Base-by-base conservation (phyloP, 495 filamentous ascomycete species). In the Baudoinia panamericana region DNA sequence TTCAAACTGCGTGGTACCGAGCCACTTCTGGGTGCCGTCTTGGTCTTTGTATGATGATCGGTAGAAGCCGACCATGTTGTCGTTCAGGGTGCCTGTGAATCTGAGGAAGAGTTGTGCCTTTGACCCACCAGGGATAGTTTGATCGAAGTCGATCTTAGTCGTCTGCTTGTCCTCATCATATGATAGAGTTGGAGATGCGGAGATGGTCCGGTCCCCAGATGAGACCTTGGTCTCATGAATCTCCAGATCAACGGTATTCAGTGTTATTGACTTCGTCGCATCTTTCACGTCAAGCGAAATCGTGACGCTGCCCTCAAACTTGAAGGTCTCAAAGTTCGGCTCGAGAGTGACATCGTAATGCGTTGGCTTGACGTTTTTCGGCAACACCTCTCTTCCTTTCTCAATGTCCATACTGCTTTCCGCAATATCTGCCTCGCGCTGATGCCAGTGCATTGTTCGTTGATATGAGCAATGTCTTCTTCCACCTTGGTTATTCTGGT, bases 171-270 rank as follows among this genome's bases (percentile, higher is more conserved):
- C 60, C 36, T 75, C 72, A 58, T 82, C 66, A 62, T 78, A 78
- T 4, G 66, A 58, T 19, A 80, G 35, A 11, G 64, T 53, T 4
- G 74, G 71, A 19, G 68, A 66, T 20, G 72, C 67, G 55, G 68
- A 65, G 41, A 78, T 69, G 67, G 56, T 31, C 10, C 64, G 62
- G 6, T 66, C 69, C 21, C 61, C 73, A 24, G 69, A 70, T 13
- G 59, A 65, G 51, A 97, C 62, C 31, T 70, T 73, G 47, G 80
- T 81, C 43, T 67, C 75, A 56, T 88, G 76, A 50, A 95, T 82
- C 18, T 88, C 75, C 50, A 97, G 68, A 52, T 95, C 81, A 48
- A 84, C 65, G 37, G 82, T 78, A 60, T 97, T 93, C 47, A 97
- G 73, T 25, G 84, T 76, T 54, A 97, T 78, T 18, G 82, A 84